A percentile compares a stretch with the other conserved stretches of the same genome.
These are phyloP conservation scores for Malus fusca DNA, from an alignment of 306 rosid species.

Conservation along the genomic window DNA sequence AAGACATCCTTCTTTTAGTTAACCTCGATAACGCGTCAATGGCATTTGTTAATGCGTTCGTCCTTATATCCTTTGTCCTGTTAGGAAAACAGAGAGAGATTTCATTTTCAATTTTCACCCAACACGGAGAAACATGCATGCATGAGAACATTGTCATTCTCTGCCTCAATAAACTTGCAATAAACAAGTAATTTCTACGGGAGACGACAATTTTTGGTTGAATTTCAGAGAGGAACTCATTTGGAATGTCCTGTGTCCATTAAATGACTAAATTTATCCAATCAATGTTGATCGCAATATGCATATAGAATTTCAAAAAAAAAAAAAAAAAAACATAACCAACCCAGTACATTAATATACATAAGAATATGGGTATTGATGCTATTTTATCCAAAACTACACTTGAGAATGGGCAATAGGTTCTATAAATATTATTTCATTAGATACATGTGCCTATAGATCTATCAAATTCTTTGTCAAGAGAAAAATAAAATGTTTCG, in stretches of 20 bases:
- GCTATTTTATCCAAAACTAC: not conserved
- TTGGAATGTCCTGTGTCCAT: not conserved
- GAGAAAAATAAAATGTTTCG: too few relatives aligned
- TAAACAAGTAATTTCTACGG: not conserved
- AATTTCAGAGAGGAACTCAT: not conserved
- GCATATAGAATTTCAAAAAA: too few relatives aligned
- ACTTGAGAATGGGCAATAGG: not conserved
- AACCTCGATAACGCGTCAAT: slow-evolving; percentile 26
- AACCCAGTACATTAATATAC: not conserved
- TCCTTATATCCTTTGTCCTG: slow-evolving; percentile 35
- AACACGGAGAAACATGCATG: not conserved
- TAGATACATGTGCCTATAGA: too few relatives aligned
- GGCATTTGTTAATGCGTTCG: slow-evolving; percentile 16
- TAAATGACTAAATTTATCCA: not conserved
- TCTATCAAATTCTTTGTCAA: too few relatives aligned
- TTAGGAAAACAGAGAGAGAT: not conserved
- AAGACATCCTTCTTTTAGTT: not conserved
- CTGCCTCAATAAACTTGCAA: not conserved
- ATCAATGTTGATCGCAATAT: not conserved
- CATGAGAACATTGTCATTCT: not conserved
- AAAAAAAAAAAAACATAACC: not conserved
- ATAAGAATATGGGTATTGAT: not conserved
- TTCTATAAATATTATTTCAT: not conserved
- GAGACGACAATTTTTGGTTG: not conserved
- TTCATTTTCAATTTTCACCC: not conserved